phyloP scores from a whole-genome alignment of 1,139 yeast genomes.

The Yamadazyma diddensiae region DNA sequence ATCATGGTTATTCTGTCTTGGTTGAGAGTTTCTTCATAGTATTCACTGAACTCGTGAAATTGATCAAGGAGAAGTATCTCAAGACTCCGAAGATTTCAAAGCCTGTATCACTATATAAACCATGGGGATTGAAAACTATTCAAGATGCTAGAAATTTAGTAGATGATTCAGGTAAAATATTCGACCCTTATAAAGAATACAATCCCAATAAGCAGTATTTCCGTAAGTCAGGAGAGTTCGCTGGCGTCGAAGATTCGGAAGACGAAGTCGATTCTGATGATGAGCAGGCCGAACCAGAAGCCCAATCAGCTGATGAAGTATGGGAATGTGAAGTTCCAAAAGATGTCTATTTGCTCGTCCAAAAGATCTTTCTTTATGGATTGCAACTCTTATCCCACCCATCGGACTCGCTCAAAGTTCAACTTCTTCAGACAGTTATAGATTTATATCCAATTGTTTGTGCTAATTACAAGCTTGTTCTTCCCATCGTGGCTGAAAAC shows the following conservation, averaged over 20 bases:
- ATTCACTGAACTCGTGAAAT: conserved; percentile 61
- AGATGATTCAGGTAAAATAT: conserved; percentile 32
- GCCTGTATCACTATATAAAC: conserved; percentile 31
- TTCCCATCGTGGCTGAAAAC: conserved; percentile 65
- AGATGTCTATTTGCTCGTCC: conserved; percentile 53
- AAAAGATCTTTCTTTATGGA: conserved; percentile 66
- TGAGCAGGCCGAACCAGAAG: conserved; percentile 31
- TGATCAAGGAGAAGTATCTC: conserved; percentile 44
- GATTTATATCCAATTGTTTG: conserved; percentile 60
- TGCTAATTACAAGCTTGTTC: conserved; percentile 52
- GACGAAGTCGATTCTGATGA: conserved; percentile 41
- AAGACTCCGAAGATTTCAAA: conserved; percentile 1
- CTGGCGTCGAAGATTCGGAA: conserved; percentile 14
- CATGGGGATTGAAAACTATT: conserved; percentile 53
- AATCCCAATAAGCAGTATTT: conserved; percentile 36
- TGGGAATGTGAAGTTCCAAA: conserved; percentile 71
- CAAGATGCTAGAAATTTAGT: conserved; percentile 40
- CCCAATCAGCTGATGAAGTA: conserved; percentile 18
- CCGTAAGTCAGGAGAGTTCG: background rate
- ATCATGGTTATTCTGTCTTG: conserved; percentile 73
- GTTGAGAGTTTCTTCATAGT: conserved; percentile 75
- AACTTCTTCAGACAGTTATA: conserved; percentile 51
- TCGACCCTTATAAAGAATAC: conserved; percentile 29
- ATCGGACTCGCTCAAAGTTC: conserved; percentile 53
- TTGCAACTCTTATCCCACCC: conserved; percentile 70